Conservation (phyloP, 2,329 filamentous ascomycete species). For the Escovopsis sp. region DNA sequence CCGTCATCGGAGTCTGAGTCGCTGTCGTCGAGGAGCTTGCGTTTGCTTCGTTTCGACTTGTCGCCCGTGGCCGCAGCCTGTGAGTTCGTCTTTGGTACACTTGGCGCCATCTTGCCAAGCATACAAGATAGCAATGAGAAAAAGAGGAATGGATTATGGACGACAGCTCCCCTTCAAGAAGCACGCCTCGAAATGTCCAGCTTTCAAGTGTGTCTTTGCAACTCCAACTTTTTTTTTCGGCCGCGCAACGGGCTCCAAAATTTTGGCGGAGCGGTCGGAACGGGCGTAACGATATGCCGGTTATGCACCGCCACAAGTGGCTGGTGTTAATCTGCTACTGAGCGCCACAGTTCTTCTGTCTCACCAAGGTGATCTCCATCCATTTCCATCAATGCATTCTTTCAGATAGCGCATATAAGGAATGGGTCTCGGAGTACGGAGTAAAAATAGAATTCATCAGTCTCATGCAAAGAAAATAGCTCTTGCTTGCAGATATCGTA, state of each 20-base stretch:
- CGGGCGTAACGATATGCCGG: conserved; percentile 9
- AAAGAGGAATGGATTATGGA: background rate
- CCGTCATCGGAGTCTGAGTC: conserved; percentile 34
- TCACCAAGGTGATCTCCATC: too few relatives aligned
- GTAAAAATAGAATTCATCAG: background rate
- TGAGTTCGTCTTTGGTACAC: conserved; percentile 8
- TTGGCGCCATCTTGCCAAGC: conserved; percentile 6
- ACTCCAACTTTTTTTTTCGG: conserved; percentile 13
- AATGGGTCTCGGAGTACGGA: background rate
- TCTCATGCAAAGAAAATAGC: too few relatives aligned
- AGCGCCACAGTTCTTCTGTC: too few relatives aligned
- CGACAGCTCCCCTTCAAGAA: too few relatives aligned
- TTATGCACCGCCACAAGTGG: background rate
- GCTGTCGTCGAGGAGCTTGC: conserved; percentile 41
- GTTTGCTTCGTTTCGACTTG: conserved; percentile 25
- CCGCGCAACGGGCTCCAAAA: conserved; percentile 2
- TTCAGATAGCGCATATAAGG: background rate
- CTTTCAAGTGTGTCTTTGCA: background rate
- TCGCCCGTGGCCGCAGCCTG: background rate
- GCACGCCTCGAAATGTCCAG: background rate
- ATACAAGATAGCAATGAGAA: background rate
- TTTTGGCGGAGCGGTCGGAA: conserved; percentile 7
- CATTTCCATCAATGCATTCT: too few relatives aligned
- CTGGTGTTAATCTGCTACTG: too few relatives aligned
- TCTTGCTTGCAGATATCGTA: too few relatives aligned